Evolutionary conservation across 257 asterid species (phyloP).

Genomic region (Jacaranda mimosifolia): DNA sequence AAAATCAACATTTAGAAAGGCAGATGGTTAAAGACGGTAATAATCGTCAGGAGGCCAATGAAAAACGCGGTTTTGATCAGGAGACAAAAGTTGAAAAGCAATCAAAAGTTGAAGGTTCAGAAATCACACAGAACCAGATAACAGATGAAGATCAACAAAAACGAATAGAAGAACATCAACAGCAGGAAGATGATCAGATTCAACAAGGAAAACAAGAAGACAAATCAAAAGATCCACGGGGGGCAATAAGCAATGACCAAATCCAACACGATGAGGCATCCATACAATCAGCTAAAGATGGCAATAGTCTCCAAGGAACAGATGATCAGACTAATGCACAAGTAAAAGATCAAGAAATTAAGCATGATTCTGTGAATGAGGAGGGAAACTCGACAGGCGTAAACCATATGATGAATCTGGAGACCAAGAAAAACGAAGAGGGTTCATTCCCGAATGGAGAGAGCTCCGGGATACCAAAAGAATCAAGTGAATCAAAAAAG

Average conservation of each 20-base stretch:
- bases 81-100: constrained; percentile 25
- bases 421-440: constrained; percentile 18
- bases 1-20: neutral
- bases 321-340: neutral
- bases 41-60: constrained; percentile 29
- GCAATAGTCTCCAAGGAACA: too few species aligned
- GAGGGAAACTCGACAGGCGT: neutral
- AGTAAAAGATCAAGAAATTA: constrained; percentile 9
- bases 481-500: constrained; percentile 62
- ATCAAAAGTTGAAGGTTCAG: constrained; percentile 27
- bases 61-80: constrained; percentile 18
- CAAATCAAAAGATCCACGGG: constrained; percentile 46
- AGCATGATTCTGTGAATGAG: constrained; percentile 11
- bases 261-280: constrained; percentile 65
- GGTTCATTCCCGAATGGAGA: constrained; percentile 39
- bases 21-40: constrained; percentile 13
- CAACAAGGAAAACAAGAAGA: constrained; percentile 41
- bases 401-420: constrained; percentile 25
- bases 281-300: constrained; percentile 33
- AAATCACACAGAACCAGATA: constrained; percentile 43
- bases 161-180: constrained; percentile 67
- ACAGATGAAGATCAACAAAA: constrained; percentile 69
- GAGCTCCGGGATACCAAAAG: constrained; percentile 52
- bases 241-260: constrained; percentile 64
- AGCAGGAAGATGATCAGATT: constrained; percentile 61